Conservation (phyloP, 1,139 yeast genomes). For the Geotrichum candidum region DNA sequence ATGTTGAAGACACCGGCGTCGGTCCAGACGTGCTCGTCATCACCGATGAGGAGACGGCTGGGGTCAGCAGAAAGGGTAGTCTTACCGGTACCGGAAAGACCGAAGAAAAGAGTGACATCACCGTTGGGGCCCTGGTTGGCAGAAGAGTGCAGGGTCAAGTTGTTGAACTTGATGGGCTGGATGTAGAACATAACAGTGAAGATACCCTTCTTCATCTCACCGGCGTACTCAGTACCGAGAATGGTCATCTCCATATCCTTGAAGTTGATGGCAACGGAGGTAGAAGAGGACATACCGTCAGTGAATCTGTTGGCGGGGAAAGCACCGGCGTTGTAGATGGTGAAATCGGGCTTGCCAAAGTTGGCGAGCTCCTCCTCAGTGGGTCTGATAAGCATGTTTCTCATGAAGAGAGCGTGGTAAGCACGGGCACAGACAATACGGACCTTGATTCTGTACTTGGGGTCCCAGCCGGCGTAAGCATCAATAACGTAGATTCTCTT, state of each 20-base stretch:
- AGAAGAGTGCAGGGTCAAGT: constrained; percentile 91
- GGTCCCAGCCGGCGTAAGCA: constrained; percentile 99
- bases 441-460: constrained; percentile 93
- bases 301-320: constrained; percentile 98
- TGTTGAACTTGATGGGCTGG: constrained; percentile 92
- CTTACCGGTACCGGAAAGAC: constrained; percentile 97
- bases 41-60: constrained; percentile 89
- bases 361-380: constrained; percentile 79
- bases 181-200: constrained; percentile 98
- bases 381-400: constrained; percentile 96
- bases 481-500: constrained; percentile 92
- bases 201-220: constrained; percentile 99
- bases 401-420: constrained; percentile 96
- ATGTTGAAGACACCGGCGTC: constrained; percentile 97
- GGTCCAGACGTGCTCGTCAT: constrained; percentile 99
- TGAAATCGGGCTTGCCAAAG: constrained; percentile 97
- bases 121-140: constrained; percentile 82
- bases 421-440: constrained; percentile 98
- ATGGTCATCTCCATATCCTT: constrained; percentile 98
- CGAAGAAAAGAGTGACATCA: constrained; percentile 91
- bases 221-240: constrained; percentile 97
- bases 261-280: constrained; percentile 94
- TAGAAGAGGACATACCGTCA: constrained; percentile 94
- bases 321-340: constrained; percentile 97
- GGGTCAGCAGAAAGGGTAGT: constrained; percentile 97